Evolutionary conservation across 2,329 filamentous ascomycete species (phyloP).

Genomic region (Alternaria solani): DNA sequence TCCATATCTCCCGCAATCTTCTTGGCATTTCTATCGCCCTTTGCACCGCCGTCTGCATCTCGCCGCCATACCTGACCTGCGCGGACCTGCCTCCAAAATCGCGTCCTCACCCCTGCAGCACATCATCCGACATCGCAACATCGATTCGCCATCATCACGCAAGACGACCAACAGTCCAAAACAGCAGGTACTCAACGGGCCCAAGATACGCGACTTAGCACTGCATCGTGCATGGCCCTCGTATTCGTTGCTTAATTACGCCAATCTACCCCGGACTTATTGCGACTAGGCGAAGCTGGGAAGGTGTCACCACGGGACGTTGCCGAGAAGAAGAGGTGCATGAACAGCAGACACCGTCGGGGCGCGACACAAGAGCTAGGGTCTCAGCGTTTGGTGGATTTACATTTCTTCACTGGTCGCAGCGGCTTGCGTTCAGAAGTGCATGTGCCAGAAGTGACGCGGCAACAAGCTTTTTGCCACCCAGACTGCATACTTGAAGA

Average conservation of each 20-base stretch:
- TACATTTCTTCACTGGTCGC: neutral
- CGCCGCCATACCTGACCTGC: neutral
- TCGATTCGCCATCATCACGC: neutral
- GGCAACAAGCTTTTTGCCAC: conserved; percentile 4
- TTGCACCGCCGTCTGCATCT: neutral
- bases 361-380: neutral
- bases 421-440: neutral
- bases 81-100: neutral
- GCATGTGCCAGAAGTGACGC: neutral
- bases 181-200: conserved; percentile 20
- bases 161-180: conserved; percentile 8
- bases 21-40: too few relatives aligned
- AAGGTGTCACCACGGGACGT: conserved; percentile 39
- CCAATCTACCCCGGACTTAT: conserved; percentile 11
- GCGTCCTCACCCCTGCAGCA: conserved; percentile 2
- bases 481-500: neutral
- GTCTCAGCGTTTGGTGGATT: neutral
- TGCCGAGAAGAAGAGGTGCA: conserved; percentile 22
- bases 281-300: conserved; percentile 36
- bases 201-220: conserved; percentile 24
- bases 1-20: rapidly evolving
- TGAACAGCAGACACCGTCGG: neutral
- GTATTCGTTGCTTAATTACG: conserved; percentile 23
- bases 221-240: conserved; percentile 26
- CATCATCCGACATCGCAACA: conserved; percentile 31